These are phyloP conservation scores for Patellifolia procumbens DNA, from an alignment of 179 eudicot genomes.

Conservation along the genomic window DNA sequence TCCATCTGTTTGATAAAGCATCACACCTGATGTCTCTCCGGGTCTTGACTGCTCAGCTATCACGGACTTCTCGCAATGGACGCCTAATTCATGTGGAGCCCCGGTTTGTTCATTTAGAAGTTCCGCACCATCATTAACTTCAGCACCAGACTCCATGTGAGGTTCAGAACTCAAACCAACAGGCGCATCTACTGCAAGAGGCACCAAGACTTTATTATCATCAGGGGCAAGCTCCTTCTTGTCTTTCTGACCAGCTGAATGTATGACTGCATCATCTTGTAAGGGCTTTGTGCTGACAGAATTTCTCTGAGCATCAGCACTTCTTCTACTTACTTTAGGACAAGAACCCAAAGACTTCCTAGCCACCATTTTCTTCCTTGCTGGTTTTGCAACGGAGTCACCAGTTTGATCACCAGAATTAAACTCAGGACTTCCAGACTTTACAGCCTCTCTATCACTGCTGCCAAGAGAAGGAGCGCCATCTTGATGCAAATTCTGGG, in stretches of 20 bases:
- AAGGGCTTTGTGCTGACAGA: conserved; percentile 28
- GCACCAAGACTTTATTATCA: conserved; percentile 21
- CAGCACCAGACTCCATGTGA: conserved; percentile 16
- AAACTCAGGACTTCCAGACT: conserved; percentile 34
- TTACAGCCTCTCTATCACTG: conserved; percentile 27
- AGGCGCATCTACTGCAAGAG: conserved; percentile 22
- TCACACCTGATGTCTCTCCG: conserved; percentile 6
- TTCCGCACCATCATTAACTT: conserved; percentile 19
- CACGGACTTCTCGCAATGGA: conserved; percentile 12
- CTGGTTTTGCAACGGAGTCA: conserved; percentile 40
- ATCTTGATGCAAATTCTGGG: conserved; percentile 30
- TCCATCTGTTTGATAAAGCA: conserved; percentile 20
- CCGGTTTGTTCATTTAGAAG: conserved; percentile 53
- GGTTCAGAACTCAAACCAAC: conserved; percentile 17
- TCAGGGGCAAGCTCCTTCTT: conserved; percentile 19
- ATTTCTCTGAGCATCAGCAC: conserved; percentile 40
- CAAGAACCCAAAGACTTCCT: conserved; percentile 67
- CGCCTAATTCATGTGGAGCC: conserved; percentile 23
- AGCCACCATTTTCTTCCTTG: conserved; percentile 47
- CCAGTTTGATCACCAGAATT: conserved; percentile 32
- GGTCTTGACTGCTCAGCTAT: conserved; percentile 8
- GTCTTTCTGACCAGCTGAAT: conserved; percentile 24
- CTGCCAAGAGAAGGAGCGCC: conserved; percentile 31
- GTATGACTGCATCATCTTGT: conserved; percentile 27
- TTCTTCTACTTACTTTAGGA: conserved; percentile 41